Conservation (phyloP, 768 basidiomycete genomes). For the Baorangia bicolor region DNA sequence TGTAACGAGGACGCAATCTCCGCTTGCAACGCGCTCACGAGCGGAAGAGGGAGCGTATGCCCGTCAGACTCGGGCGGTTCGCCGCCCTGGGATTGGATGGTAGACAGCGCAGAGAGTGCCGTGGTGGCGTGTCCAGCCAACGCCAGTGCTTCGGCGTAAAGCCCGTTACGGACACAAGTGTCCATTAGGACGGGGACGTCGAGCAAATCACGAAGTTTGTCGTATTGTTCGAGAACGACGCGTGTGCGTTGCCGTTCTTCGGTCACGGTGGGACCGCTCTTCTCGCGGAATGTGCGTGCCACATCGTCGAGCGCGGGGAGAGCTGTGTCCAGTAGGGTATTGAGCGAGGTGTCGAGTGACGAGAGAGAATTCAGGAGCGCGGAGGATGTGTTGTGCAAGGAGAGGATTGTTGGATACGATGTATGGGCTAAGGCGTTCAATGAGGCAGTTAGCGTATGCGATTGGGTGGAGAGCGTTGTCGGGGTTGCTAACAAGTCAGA, state of each 20-base stretch:
- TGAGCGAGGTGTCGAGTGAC: conserved; percentile 73
- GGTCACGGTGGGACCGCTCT: conserved; percentile 68
- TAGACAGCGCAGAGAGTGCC: conserved; percentile 40
- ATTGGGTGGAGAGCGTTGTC: conserved; percentile 72
- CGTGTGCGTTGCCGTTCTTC: conserved; percentile 71
- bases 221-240: conserved; percentile 90
- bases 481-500: conserved; percentile 73
- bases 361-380: conserved; percentile 71
- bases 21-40: conserved; percentile 51
- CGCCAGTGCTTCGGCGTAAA: conserved; percentile 89
- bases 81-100: conserved; percentile 35
- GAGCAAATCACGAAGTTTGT: conserved; percentile 88
- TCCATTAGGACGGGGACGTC: conserved; percentile 90
- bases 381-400: conserved; percentile 78
- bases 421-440: conserved; percentile 87
- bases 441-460: conserved; percentile 84
- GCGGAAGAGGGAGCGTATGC: conserved; percentile 18
- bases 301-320: conserved; percentile 77
- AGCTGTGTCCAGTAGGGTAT: conserved; percentile 58
- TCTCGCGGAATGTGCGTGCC: conserved; percentile 67
- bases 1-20: conserved; percentile 66
- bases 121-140: conserved; percentile 69
- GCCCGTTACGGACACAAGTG: conserved; percentile 89
- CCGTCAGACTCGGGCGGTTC: conserved; percentile 48
- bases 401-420: conserved; percentile 89